Evolutionary conservation across 2,329 filamentous ascomycete genomes (phyloP).

Genomic region (Sphaerulina musiva): DNA sequence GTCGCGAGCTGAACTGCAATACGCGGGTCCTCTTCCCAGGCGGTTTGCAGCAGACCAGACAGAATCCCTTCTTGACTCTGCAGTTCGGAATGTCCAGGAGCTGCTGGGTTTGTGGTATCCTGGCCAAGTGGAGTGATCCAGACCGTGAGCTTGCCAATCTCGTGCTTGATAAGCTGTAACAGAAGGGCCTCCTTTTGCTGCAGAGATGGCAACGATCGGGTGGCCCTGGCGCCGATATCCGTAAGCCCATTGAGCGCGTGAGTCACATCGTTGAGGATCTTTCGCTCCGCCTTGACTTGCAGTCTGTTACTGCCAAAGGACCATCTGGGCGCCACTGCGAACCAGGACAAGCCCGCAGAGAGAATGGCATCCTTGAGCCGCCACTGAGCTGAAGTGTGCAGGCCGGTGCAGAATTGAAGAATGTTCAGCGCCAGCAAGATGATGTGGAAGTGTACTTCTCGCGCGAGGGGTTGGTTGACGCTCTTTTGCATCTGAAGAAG

Average conservation of each 20-base stretch:
- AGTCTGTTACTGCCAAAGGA: conserved; percentile 91
- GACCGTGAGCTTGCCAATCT: conserved; percentile 74
- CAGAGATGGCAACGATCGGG: conserved; percentile 56
- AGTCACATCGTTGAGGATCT: conserved; percentile 70
- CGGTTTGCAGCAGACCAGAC: conserved; percentile 62
- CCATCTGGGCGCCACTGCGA: conserved; percentile 74
- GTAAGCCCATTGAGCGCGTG: conserved; percentile 58
- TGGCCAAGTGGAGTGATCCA: conserved; percentile 80
- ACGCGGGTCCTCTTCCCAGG: conserved; percentile 78
- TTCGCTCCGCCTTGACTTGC: conserved; percentile 87
- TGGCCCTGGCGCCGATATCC: conserved; percentile 47
- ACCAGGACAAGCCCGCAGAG: conserved; percentile 84
- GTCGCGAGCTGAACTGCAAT: conserved; percentile 79
- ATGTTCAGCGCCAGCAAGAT: conserved; percentile 76
- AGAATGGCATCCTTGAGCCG: conserved; percentile 83
- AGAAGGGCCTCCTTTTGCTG: conserved; percentile 79
- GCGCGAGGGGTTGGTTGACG: conserved; percentile 73
- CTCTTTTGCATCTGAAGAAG: conserved; percentile 66
- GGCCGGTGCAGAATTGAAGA: conserved; percentile 60
- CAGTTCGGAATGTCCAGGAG: conserved; percentile 28
- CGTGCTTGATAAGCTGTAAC: conserved; percentile 71
- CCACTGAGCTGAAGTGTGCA: conserved; percentile 64
- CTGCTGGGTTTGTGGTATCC: conserved; percentile 36
- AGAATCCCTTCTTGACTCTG: conserved; percentile 38
- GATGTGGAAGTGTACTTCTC: conserved; percentile 87